A percentile compares a stretch with the other conserved stretches of the same genome.
Conservation (phyloP, 257 asterid species). For the Anisodus tanguticus region DNA sequence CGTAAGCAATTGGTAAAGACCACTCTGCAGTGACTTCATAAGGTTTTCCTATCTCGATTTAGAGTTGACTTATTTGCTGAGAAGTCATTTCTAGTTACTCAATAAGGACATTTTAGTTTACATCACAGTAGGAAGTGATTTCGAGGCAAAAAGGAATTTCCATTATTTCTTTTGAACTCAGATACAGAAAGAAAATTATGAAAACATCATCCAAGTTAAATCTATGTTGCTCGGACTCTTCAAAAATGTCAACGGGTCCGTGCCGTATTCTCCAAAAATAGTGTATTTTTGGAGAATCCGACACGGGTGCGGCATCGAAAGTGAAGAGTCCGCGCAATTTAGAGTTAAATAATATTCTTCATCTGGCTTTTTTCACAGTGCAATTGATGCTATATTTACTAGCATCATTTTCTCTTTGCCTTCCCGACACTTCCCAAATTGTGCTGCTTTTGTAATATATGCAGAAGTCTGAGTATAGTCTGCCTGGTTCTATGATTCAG, state of each 20-base stretch:
- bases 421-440: conserved; percentile 6
- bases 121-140: not conserved
- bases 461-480: not conserved
- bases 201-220: not conserved
- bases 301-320: too few species aligned
- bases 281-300: too few species aligned
- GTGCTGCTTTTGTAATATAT: not conserved
- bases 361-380: not conserved
- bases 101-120: too few species aligned
- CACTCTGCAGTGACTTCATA: not conserved
- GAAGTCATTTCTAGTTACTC: too few species aligned
- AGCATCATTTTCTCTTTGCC: not conserved
- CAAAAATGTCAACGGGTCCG: too few species aligned
- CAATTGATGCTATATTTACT: not conserved
- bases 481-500: conserved; percentile 35
- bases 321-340: not conserved
- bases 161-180: not conserved
- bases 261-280: too few species aligned
- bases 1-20: not conserved
- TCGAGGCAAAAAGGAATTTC: not conserved
- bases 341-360: not conserved
- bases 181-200: not conserved
- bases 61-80: too few species aligned
- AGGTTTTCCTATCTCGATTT: not conserved
- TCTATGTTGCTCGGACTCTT: too few species aligned